These are phyloP conservation scores for rapeseed (Brassica napus) DNA, from an alignment of 345 rosid species.

Conservation along the genomic window DNA sequence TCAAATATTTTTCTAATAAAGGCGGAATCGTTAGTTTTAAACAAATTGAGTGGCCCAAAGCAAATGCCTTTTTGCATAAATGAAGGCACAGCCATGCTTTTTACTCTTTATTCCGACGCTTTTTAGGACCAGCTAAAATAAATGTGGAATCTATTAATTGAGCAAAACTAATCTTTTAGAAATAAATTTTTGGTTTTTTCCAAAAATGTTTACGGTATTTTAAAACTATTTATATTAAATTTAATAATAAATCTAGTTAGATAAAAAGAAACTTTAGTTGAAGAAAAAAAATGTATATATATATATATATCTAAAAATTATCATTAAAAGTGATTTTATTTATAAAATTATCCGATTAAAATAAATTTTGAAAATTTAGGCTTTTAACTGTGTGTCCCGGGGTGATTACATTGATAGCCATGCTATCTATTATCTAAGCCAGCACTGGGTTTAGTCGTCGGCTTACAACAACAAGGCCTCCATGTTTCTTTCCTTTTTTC, in stretches of 20 bases:
- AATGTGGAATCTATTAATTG: no score
- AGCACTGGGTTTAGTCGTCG: background rate
- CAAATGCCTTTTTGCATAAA: background rate
- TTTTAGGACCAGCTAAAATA: no score
- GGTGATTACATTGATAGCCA: background rate
- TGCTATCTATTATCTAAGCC: background rate
- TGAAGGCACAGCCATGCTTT: background rate
- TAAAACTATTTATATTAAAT: no score
- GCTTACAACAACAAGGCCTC: background rate
- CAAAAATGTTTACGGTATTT: no score
- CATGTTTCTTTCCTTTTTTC: background rate
- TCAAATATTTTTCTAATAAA: no score
- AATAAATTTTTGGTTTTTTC: no score
- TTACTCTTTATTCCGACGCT: background rate
- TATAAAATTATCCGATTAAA: background rate
- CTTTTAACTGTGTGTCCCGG: background rate
- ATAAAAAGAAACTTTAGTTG: background rate
- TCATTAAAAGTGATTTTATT: no score
- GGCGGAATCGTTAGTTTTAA: no score
- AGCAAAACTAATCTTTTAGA: no score
- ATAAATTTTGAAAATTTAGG: background rate
- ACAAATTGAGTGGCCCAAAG: no score
- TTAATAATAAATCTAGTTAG: background rate
- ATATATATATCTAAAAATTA: no score
- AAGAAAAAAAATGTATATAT: no score